These are phyloP conservation scores for Diplodia corticola DNA, from an alignment of 2,329 filamentous ascomycete genomes.

Conservation along the genomic window DNA sequence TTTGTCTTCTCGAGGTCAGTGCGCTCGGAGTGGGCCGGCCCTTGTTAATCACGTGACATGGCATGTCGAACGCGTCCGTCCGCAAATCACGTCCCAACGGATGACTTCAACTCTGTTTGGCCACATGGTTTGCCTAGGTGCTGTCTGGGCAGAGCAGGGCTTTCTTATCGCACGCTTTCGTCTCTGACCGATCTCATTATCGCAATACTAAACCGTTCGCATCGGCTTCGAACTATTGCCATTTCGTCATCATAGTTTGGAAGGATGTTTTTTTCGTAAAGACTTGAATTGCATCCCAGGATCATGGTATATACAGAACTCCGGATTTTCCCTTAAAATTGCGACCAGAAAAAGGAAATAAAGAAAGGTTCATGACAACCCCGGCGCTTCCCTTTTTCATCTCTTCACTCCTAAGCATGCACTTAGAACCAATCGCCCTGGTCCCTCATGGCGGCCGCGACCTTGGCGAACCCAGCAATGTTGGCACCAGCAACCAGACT, in stretches of 20 bases:
- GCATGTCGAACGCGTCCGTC: not conserved
- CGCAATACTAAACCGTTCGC: not conserved
- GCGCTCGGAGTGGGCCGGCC: not conserved
- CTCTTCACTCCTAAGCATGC: not conserved
- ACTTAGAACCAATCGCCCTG: constrained; percentile 87
- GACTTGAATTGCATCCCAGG: constrained; percentile 8
- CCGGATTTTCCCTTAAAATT: constrained; percentile 5
- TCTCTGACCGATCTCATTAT: not conserved
- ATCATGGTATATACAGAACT: constrained; percentile 21
- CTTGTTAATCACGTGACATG: not conserved
- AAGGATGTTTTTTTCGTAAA: not conserved
- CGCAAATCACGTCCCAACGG: not conserved
- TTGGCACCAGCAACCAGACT: constrained; percentile 91
- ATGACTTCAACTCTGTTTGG: too few relatives aligned
- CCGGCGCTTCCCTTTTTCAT: not conserved
- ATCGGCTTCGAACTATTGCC: not conserved
- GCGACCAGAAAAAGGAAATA: not conserved
- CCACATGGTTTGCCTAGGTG: too few relatives aligned
- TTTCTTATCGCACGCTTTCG: not conserved
- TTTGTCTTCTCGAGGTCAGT: not conserved
- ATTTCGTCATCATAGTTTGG: not conserved
- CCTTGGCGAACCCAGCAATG: constrained; percentile 97
- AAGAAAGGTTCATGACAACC: not conserved
- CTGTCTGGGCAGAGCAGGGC: too few relatives aligned
- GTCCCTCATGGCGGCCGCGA: constrained; percentile 89